Evolutionary conservation across 495 filamentous ascomycete species (phyloP).

Genomic region (Xylaria palmicola): DNA sequence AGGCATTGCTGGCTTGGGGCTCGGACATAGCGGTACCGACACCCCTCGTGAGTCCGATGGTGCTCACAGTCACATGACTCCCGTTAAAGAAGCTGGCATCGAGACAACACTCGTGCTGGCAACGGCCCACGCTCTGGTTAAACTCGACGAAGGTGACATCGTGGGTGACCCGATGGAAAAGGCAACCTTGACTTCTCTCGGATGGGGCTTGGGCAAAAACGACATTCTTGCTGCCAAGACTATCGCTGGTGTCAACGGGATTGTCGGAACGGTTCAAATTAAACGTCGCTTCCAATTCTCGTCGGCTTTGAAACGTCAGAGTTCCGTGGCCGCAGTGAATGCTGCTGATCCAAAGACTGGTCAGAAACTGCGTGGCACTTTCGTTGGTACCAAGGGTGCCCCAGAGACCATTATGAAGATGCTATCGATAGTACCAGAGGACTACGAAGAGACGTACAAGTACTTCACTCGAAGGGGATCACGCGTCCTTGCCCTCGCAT

Average conservation of each 20-base stretch:
- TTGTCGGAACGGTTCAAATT: slow-evolving; percentile 71
- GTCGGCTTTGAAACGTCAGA: slow-evolving; percentile 91
- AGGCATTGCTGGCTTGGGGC: slow-evolving; percentile 84
- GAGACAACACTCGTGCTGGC: slow-evolving; percentile 93
- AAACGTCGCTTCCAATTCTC: slow-evolving; percentile 98
- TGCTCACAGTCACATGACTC: slow-evolving; percentile 69
- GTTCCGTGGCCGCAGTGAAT: slow-evolving; percentile 81
- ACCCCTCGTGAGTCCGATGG: slow-evolving; percentile 68
- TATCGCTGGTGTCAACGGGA: slow-evolving; percentile 41
- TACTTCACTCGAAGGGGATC: slow-evolving; percentile 94
- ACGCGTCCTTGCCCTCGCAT: slow-evolving; percentile 88
- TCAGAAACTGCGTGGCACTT: slow-evolving; percentile 74
- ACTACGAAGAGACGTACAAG: slow-evolving; percentile 98
- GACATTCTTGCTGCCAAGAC: slow-evolving; percentile 70
- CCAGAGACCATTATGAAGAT: slow-evolving; percentile 95
- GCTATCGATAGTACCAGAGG: slow-evolving; percentile 74
- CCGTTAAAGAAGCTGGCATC: slow-evolving; percentile 62
- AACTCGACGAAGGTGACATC: slow-evolving; percentile 93
- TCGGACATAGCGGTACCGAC: slow-evolving; percentile 64
- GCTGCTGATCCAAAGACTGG: slow-evolving; percentile 64
- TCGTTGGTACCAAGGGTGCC: slow-evolving; percentile 94
- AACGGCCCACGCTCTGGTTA: slow-evolving; percentile 92
- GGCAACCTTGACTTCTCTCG: slow-evolving; percentile 82
- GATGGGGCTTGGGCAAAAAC: slow-evolving; percentile 86
- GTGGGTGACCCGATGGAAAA: slow-evolving; percentile 99